Conservation (phyloP, 805 yeast species). For the Barnettozyma sucrosica region DNA sequence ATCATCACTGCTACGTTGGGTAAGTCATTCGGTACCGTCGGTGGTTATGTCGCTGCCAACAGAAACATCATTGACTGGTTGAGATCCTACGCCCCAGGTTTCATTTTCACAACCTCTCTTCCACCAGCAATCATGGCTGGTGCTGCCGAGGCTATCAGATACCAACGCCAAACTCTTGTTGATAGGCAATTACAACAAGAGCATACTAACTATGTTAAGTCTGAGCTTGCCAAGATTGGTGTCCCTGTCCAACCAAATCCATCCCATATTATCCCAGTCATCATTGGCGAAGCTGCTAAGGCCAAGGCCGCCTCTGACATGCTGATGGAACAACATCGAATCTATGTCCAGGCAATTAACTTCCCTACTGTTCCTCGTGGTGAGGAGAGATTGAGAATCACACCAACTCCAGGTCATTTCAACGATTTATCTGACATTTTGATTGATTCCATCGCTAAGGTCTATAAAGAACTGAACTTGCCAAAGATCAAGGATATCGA, state of each 20-base stretch:
- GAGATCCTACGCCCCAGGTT: constrained; percentile 94
- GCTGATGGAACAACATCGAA: constrained; percentile 74
- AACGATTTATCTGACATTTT: constrained; percentile 70
- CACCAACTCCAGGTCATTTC: constrained; percentile 98
- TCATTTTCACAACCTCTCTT: constrained; percentile 91
- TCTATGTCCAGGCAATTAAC: constrained; percentile 97
- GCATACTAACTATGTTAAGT: constrained; percentile 80
- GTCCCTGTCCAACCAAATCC: constrained; percentile 98
- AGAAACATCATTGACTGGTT: constrained; percentile 86
- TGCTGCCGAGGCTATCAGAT: constrained; percentile 78
- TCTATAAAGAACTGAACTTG: constrained; percentile 69
- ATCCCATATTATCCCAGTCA: constrained; percentile 92
- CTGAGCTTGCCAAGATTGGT: constrained; percentile 59
- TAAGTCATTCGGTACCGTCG: constrained; percentile 94
- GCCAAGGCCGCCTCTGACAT: constrained; percentile 90
- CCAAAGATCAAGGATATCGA: constrained; percentile 78
- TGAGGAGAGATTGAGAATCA: constrained; percentile 90
- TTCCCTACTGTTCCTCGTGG: constrained; percentile 98
- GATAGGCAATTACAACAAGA: constrained; percentile 82
- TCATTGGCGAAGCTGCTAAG: constrained; percentile 89
- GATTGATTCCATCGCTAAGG: constrained; percentile 71
- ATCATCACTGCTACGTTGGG: constrained; percentile 97
- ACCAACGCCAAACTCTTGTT: constrained; percentile 68
- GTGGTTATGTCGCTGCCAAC: constrained; percentile 95
- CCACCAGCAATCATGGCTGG: constrained; percentile 99